These are phyloP conservation scores for Lodderomyces margitis DNA, from an alignment of 1,139 yeast species.

Conservation along the genomic window DNA sequence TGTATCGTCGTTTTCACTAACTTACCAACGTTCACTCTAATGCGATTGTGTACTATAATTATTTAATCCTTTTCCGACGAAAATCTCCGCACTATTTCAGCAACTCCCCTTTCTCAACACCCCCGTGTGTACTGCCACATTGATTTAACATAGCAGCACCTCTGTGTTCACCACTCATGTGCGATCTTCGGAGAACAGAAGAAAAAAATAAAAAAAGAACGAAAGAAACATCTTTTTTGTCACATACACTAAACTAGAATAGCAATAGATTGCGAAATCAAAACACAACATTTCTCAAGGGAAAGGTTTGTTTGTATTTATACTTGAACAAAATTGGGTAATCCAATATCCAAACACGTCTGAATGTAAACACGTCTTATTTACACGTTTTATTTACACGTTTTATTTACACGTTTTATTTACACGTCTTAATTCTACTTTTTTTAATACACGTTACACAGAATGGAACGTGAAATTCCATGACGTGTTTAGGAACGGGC, in stretches of 20 bases:
- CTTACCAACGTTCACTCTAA: too few relatives aligned
- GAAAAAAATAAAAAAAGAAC: neutral
- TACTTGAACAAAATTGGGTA: conserved; percentile 1
- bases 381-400: neutral
- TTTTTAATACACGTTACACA: neutral
- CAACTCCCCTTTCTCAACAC: neutral
- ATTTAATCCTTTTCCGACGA: neutral
- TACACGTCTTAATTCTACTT: neutral
- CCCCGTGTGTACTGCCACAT: neutral
- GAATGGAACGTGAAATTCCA: neutral
- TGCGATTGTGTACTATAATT: too few relatives aligned
- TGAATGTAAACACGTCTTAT: conserved; percentile 3
- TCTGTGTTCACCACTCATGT: neutral
- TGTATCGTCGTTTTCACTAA: too few relatives aligned
- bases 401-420: conserved; percentile 1
- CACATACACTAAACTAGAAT: neutral
- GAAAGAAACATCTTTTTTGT: neutral
- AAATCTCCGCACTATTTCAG: neutral
- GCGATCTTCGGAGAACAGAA: neutral
- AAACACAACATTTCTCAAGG: neutral
- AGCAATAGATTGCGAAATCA: neutral
- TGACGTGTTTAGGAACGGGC: neutral
- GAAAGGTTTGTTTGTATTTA: conserved; percentile 3
- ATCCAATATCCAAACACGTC: conserved; percentile 4
- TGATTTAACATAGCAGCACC: too few relatives aligned